These are phyloP conservation scores for Annulohypoxylon bovei DNA, from an alignment of 495 filamentous ascomycete species.

Conservation along the genomic window DNA sequence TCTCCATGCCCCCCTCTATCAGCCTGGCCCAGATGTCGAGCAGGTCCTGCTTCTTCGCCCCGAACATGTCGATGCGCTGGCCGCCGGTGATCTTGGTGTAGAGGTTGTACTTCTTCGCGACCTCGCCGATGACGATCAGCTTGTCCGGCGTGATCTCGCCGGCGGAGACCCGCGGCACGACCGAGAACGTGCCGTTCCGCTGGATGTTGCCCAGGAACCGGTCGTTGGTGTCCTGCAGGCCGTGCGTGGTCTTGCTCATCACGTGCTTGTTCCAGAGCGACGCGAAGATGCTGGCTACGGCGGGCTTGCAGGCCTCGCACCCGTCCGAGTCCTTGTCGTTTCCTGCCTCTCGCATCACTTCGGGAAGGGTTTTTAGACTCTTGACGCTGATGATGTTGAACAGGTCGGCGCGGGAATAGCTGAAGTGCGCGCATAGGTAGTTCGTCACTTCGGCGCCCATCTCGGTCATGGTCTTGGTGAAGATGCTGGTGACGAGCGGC, in stretches of 20 bases:
- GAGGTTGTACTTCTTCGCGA: constrained; percentile 87
- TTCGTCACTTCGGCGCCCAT: constrained; percentile 95
- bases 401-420: constrained; percentile 85
- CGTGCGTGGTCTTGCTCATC: constrained; percentile 77
- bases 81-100: constrained; percentile 97
- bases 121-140: constrained; percentile 85
- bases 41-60: constrained; percentile 91
- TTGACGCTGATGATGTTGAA: constrained; percentile 92
- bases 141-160: constrained; percentile 95
- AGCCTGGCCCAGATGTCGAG: constrained; percentile 88
- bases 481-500: constrained; percentile 90
- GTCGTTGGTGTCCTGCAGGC: constrained; percentile 95
- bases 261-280: constrained; percentile 88
- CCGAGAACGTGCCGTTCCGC: constrained; percentile 91
- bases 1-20: constrained; percentile 92
- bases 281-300: constrained; percentile 84
- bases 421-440: constrained; percentile 86
- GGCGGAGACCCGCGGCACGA: constrained; percentile 84
- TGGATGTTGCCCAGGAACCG: constrained; percentile 94
- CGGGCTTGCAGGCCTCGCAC: constrained; percentile 92
- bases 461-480: constrained; percentile 89
- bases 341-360: constrained; percentile 86
- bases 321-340: constrained; percentile 79
- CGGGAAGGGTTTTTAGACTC: constrained; percentile 75
- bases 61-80: constrained; percentile 96